Percentiles rank a stretch among this genome's conserved stretches.
Evolutionary conservation across 306 rosid species (phyloP).

Genomic region (Dalbergia oliveri): DNA sequence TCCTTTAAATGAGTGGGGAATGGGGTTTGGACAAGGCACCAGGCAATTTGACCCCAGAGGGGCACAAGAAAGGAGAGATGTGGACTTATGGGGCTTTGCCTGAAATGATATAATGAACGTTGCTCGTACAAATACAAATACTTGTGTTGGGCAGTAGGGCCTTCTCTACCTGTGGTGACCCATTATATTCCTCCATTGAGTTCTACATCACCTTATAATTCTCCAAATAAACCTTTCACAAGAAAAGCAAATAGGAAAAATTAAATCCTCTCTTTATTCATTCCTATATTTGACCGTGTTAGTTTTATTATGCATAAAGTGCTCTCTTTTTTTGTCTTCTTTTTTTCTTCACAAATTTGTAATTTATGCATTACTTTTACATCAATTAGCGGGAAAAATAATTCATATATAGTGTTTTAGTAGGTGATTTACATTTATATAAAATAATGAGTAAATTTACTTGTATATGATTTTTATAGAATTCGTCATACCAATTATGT

Average conservation of each 20-base stretch:
- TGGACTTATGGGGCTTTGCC: constrained; percentile 43
- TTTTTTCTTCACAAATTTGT: background rate
- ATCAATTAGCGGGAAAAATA: background rate
- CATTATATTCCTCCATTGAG: constrained; percentile 32
- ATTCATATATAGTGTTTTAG: too few species aligned
- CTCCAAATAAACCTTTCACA: constrained; percentile 14
- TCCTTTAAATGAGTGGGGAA: constrained; percentile 40
- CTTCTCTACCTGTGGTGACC: background rate
- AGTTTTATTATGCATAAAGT: constrained; percentile 11
- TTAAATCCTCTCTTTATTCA: background rate
- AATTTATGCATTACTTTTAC: background rate
- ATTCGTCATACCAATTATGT: too few species aligned
- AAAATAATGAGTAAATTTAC: too few species aligned
- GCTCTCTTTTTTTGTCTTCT: background rate
- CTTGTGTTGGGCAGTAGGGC: constrained; percentile 49
- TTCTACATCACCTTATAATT: background rate
- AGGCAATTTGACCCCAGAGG: constrained; percentile 50
- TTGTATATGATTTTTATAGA: too few species aligned
- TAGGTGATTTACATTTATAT: too few species aligned
- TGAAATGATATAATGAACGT: constrained; percentile 19
- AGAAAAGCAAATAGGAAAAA: background rate
- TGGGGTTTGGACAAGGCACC: constrained; percentile 3
- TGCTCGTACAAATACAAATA: constrained; percentile 12
- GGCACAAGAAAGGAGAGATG: constrained; percentile 47
- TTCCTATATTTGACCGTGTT: constrained; percentile 1